Evolutionary conservation across 306 rosid genomes (phyloP).

Genomic region (Quercus berberidifolia): DNA sequence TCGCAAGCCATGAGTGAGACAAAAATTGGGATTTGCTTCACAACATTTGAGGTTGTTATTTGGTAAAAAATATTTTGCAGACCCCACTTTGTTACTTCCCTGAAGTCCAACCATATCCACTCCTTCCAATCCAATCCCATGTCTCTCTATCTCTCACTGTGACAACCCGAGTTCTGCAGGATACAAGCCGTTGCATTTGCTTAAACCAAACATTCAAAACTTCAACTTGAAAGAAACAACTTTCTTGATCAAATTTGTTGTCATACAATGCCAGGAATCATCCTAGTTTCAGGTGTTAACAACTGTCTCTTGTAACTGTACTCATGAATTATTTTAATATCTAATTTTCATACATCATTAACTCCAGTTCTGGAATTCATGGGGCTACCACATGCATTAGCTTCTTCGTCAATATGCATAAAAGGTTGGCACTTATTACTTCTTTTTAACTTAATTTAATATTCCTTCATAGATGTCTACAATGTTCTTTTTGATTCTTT

Average conservation of each 20-base stretch:
- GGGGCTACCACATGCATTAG: constrained; percentile 48
- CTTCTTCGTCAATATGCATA: constrained; percentile 58
- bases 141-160: constrained; percentile 16
- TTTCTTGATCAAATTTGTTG: constrained; percentile 7
- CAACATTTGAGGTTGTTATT: constrained; percentile 6
- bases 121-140: constrained; percentile 28
- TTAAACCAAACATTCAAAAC: background rate
- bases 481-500: constrained; percentile 2
- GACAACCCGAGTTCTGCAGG: background rate
- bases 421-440: constrained; percentile 43
- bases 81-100: constrained; percentile 24
- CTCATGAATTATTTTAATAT: background rate
- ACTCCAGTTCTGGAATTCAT: constrained; percentile 61
- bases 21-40: constrained; percentile 2
- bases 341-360: constrained; percentile 6
- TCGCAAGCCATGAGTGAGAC: background rate
- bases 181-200: constrained; percentile 7
- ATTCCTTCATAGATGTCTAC: background rate
- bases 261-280: constrained; percentile 85
- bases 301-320: constrained; percentile 1
- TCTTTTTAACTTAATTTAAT: background rate
- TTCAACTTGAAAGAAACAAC: background rate
- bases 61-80: background rate
- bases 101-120: constrained; percentile 31
- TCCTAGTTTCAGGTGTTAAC: constrained; percentile 73